Evolutionary conservation across 2,329 filamentous ascomycete species (phyloP).

Genomic region (Rachicladosporium sp.): DNA sequence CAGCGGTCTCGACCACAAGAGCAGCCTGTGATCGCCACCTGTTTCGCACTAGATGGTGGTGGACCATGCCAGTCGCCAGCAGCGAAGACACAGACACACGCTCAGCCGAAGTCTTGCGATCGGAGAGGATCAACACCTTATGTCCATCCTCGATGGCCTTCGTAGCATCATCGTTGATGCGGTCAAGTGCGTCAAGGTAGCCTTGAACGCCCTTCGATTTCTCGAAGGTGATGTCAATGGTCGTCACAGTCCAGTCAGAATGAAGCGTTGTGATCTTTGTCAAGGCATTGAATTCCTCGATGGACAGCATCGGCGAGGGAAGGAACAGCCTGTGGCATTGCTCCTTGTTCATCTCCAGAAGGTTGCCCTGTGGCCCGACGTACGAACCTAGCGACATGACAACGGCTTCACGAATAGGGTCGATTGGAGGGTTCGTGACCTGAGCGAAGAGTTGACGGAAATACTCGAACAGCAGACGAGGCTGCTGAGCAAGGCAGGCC

Average conservation of each 20-base stretch:
- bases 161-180: slow-evolving; percentile 74
- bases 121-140: slow-evolving; percentile 78
- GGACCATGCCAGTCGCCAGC: slow-evolving; percentile 82
- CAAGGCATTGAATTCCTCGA: slow-evolving; percentile 80
- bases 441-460: slow-evolving; percentile 96
- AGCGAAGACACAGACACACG: slow-evolving; percentile 77
- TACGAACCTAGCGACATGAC: slow-evolving; percentile 98
- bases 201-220: slow-evolving; percentile 72
- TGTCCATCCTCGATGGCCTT: slow-evolving; percentile 72
- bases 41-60: slow-evolving; percentile 90
- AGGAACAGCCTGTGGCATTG: slow-evolving; percentile 80
- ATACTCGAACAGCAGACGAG: slow-evolving; percentile 85
- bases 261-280: slow-evolving; percentile 63
- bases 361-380: slow-evolving; percentile 87
- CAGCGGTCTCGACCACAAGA: slow-evolving; percentile 79
- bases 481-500: slow-evolving; percentile 79
- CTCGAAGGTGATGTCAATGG: slow-evolving; percentile 85
- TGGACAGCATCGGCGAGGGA: slow-evolving; percentile 77
- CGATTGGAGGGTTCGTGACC: slow-evolving; percentile 94
- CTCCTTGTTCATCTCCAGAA: slow-evolving; percentile 82
- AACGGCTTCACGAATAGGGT: slow-evolving; percentile 91
- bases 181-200: slow-evolving; percentile 76
- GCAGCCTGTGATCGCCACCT: slow-evolving; percentile 87
- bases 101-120: slow-evolving; percentile 70
- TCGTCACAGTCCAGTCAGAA: slow-evolving; percentile 74